Evolutionary conservation across 331 rosid species (phyloP).

Genomic region (Quercus tomentella): DNA sequence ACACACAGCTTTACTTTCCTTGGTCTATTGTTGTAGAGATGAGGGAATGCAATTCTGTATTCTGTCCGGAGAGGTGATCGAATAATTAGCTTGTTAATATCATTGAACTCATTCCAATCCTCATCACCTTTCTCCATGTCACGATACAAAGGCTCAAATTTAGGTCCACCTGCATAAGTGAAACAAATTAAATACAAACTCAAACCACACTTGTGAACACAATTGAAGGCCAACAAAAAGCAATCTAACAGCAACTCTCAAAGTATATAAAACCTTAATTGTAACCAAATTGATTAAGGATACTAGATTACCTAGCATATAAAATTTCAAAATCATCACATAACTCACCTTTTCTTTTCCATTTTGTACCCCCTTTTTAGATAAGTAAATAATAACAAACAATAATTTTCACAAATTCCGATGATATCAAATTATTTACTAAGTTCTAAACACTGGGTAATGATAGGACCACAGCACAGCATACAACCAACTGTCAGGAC

Average conservation of each 20-base stretch:
- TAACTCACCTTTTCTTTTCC: no score
- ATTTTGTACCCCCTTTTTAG: no score
- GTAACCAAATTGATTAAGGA: background rate
- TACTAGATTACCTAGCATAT: no score
- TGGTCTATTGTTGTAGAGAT: conserved; percentile 94
- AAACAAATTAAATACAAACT: background rate
- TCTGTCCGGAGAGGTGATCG: conserved; percentile 96
- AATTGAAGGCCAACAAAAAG: background rate
- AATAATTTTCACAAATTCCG: no score
- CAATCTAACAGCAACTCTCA: background rate
- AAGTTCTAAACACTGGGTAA: background rate
- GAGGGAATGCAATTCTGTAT: conserved; percentile 92
- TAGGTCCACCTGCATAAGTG: conserved; percentile 76
- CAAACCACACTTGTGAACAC: background rate
- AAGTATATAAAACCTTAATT: background rate
- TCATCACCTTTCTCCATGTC: conserved; percentile 98
- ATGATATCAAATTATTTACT: background rate
- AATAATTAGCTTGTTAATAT: conserved; percentile 91
- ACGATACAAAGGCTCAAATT: conserved; percentile 94
- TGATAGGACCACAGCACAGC: background rate
- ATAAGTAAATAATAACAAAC: no score
- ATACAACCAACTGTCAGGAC: background rate
- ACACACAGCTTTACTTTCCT: conserved; percentile 92
- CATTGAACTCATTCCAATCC: conserved; percentile 99
- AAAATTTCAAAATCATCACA: no score